Percentiles rank a stretch among this genome's conserved stretches.
Conservation (phyloP, 2,329 filamentous ascomycete species). For the Didymella sp. region DNA sequence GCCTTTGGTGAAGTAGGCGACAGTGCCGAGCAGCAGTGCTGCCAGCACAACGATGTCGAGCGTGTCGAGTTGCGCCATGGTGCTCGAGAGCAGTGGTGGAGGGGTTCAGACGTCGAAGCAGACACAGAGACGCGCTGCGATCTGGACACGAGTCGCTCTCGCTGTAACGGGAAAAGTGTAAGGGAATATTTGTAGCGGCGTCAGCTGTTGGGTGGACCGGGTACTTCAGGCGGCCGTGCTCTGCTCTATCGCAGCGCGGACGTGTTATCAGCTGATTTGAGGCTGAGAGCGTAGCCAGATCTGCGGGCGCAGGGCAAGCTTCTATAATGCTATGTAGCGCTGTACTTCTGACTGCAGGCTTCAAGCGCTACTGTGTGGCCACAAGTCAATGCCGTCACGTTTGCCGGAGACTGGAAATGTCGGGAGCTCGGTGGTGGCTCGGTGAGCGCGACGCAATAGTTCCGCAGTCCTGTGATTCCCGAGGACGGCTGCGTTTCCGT, state of each 20-base stretch:
- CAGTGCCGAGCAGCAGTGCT: conserved; percentile 81
- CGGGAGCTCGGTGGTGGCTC: conserved; percentile 6
- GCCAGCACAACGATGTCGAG: conserved; percentile 92
- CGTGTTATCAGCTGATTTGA: conserved; percentile 13
- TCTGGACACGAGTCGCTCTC: conserved; percentile 31
- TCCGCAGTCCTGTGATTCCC: conserved; percentile 18
- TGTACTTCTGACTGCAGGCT: not conserved
- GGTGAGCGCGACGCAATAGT: conserved; percentile 19
- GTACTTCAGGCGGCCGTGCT: conserved; percentile 22
- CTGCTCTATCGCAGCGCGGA: conserved; percentile 2
- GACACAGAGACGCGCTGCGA: conserved; percentile 23
- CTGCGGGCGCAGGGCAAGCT: conserved; percentile 3
- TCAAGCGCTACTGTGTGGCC: conserved; percentile 16
- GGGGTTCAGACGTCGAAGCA: conserved; percentile 14
- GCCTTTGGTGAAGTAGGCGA: conserved; percentile 98
- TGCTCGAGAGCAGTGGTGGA: conserved; percentile 41
- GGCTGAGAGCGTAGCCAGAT: conserved; percentile 1
- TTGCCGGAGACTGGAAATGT: conserved; percentile 12
- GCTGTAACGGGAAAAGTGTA: conserved; percentile 38
- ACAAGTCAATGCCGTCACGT: conserved; percentile 38
- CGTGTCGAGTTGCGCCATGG: conserved; percentile 95
- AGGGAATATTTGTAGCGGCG: conserved; percentile 36
- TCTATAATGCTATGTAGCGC: conserved; percentile 6
- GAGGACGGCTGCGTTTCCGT: conserved; percentile 4
- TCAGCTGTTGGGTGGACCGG: conserved; percentile 28